Base-by-base conservation (phyloP, 805 yeast genomes). In the Dipodascopsis uninucleata region DNA sequence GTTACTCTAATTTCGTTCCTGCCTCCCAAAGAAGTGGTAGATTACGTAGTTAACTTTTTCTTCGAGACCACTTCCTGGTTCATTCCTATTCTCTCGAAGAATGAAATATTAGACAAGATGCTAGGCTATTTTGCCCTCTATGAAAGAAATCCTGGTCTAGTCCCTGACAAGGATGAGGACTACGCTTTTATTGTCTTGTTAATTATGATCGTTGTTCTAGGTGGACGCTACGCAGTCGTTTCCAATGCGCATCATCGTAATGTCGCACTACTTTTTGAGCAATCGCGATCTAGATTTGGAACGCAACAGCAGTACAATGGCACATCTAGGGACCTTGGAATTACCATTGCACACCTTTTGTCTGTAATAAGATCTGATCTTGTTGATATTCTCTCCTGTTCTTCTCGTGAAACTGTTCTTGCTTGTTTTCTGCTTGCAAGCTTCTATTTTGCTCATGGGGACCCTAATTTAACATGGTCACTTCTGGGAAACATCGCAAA, bases 61-160 rank as follows among this genome's bases (percentile, higher is more conserved):
- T 48, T 48, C 37, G 41, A 37, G 24, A 20, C 49, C 10, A 43
- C 41, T 16, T 49, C 43, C 33, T 48, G 52, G 52, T 36, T 34
- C 18, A 39, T 48, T 14, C 18, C 21, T 28, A 39, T 44, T 12
- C 24, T 39, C 28, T 45, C 43, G 26, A 45, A 48, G 20, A 42
- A 40, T 7, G 17, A 21, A 7, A 36, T 48, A 18, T 28, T 44
- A 20, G 41, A 28, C n/a, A 45, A 29, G 20, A n/a, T n/a, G n/a
- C n/a, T n/a, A n/a, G n/a, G n/a, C n/a, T 48, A 44, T 14, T n/a
- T 8, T 4, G 10, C 14, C 10, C 36, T 48, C n/a, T 48, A 18
- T 22, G 40, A 31, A n/a, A 20, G 33, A 3, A 38, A 48, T 25
- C 51, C 50, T 12, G 16, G 41, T 3, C 3, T 6, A 4, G 45